Conservation (phyloP, 345 rosid species). For the Rubroshorea leprosula region DNA sequence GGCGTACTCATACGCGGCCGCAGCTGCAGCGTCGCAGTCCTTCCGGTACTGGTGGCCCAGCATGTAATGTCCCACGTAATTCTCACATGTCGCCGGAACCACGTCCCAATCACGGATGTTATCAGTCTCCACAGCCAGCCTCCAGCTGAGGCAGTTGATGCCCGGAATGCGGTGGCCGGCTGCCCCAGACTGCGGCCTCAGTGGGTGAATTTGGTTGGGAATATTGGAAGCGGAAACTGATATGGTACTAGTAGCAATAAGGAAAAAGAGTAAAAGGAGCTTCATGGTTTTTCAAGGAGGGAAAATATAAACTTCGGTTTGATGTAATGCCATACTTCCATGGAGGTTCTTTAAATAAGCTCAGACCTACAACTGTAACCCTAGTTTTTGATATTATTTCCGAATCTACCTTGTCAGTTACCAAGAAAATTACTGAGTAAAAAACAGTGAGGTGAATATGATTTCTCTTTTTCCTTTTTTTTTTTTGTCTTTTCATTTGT, state of each 20-base stretch:
- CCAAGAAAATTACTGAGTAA: no score
- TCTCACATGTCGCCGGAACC: conserved; percentile 42
- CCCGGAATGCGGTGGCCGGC: conserved; percentile 12
- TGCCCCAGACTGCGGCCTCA: conserved; percentile 32
- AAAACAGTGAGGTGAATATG: no score
- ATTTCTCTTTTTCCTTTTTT: no score
- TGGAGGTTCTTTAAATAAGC: not conserved
- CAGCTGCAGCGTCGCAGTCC: conserved; percentile 37
- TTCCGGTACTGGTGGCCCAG: conserved; percentile 36
- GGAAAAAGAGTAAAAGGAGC: not conserved
- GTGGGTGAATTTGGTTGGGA: conserved; percentile 32
- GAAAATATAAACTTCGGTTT: no score
- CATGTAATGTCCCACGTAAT: conserved; percentile 46
- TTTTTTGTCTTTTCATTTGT: no score
- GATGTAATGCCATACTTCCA: not conserved
- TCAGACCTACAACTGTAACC: not conserved
- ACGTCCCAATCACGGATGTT: conserved; percentile 41
- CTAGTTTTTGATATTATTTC: no score
- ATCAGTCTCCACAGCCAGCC: conserved; percentile 53
- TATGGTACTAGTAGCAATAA: conserved; percentile 12
- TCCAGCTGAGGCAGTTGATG: conserved; percentile 55
- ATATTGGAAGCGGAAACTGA: conserved; percentile 1
- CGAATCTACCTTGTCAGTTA: no score
- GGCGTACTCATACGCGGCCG: conserved; percentile 35
- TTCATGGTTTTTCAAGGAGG: not conserved